Base-by-base conservation (phyloP, 2,329 filamentous ascomycete genomes). In the Aureobasidium leucospermi region DNA sequence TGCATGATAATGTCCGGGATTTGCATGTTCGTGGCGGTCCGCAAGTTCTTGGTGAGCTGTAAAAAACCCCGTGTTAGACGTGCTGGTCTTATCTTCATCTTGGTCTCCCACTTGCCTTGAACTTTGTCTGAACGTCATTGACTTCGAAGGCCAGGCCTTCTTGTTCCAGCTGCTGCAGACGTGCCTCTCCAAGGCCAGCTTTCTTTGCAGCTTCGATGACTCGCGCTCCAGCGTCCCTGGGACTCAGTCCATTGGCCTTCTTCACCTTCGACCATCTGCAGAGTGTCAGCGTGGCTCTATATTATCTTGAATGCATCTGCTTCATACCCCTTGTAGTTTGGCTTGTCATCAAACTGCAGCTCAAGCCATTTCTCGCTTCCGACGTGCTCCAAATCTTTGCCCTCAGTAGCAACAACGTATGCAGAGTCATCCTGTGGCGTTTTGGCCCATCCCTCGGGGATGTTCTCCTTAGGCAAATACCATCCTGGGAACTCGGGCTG, bases 1-100 rank as follows among this genome's bases (percentile, higher is more conserved):
- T 70, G 67, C 23, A 95, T 81, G 65, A 82, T 80, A 48, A 83
- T 78, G 73, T 96, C 93, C 15, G 88, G 79, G 64, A 96, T 78
- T 61, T 84, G 82, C 62, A 85, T 83, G 62, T 90, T 89, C n/a
- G 87, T 92, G 62, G 96, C 79, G 71, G 94, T 88, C 71, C 87
- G 84, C 62, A 91, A 77, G 61, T 90, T 86, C 76, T 96, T 96
- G 67, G 86, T 77, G 64, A 94, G 80, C 92, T 96, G 65, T 29
- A 34, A 23, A 23, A 11, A 13, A 16, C 1, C 3, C 16, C 32
- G n/a, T 60, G 61, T 67, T 53, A 69, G 62, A 56, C 53, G 55
- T 38, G n/a, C 8, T 8, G 10, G 1, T 13, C 23, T 13, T 19
- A 3, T 6, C 16, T 36, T 53, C 31, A 36, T 4, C n/a, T 39